Evolutionary conservation across 169 alveolate genomes (phyloP).

Genomic region (Cryptosporidium parvum): DNA sequence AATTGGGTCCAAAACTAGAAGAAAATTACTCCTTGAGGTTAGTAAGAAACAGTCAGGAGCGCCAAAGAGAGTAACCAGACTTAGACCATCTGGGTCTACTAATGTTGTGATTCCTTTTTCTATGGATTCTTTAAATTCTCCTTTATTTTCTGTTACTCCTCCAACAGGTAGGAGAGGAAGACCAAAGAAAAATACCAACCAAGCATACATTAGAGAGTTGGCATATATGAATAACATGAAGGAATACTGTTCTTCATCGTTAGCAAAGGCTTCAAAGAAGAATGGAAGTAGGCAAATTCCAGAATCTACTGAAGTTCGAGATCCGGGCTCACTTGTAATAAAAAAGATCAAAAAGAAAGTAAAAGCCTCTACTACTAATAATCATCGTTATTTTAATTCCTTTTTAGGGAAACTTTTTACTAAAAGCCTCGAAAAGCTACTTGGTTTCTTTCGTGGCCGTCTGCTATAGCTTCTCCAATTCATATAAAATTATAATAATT

Average conservation of each 20-base stretch:
- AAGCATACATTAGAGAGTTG: background rate
- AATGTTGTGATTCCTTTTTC: background rate
- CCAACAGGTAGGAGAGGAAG: slow-evolving; percentile 4
- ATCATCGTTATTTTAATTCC: background rate
- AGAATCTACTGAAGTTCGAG: background rate
- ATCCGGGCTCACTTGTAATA: background rate
- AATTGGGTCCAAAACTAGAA: slow-evolving; percentile 29
- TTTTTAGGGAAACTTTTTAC: background rate
- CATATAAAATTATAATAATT: background rate
- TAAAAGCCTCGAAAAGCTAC: background rate
- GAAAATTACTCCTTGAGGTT: background rate
- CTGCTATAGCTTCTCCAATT: background rate
- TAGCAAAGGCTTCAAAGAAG: background rate
- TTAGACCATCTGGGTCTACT: slow-evolving; percentile 23
- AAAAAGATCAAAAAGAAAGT: slow-evolving; percentile 4
- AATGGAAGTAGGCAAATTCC: background rate
- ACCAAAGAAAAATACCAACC: background rate
- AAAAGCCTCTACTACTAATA: background rate
- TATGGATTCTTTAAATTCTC: background rate
- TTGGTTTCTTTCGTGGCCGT: background rate
- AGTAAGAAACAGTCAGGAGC: slow-evolving; percentile 41
- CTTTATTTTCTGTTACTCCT: background rate
- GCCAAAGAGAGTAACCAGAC: slow-evolving; percentile 67
- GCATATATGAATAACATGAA: background rate
- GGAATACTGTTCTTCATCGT: background rate